A percentile compares a stretch with the other conserved stretches of the same genome.
phyloP scores from a whole-genome alignment of 805 yeast genomes.

The Ascoidea asiatica region DNA sequence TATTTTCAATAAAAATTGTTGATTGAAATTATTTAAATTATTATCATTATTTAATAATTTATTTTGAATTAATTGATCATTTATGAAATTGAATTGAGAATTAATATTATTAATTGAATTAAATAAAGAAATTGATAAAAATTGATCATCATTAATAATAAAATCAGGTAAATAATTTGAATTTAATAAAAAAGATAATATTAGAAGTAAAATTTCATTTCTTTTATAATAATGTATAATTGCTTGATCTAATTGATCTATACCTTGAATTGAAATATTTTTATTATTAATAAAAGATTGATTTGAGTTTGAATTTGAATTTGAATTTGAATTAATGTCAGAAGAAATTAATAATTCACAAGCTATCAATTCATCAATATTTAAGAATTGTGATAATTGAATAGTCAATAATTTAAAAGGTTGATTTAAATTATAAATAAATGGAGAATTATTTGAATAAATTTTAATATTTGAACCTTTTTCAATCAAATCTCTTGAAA shows the following conservation, averaged over 20 bases:
- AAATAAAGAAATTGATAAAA: no score
- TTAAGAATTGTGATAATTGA: constrained; percentile 45
- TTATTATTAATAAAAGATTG: constrained; percentile 9
- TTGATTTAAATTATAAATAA: constrained; percentile 50
- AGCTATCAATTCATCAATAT: constrained; percentile 63
- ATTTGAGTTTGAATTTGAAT: constrained; percentile 15
- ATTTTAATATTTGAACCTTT: constrained; percentile 1
- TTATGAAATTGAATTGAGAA: not conserved
- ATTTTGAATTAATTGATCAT: not conserved
- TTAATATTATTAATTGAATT: not conserved
- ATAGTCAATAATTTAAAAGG: constrained; percentile 50
- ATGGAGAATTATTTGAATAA: no score
- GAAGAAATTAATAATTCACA: constrained; percentile 43
- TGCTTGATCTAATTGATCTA: not conserved
- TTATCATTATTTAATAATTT: no score
- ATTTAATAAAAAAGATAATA: not conserved
- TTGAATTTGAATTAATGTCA: constrained; percentile 11
- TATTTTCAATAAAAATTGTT: no score
- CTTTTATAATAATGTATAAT: not conserved
- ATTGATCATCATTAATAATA: not conserved
- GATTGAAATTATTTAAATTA: no score
- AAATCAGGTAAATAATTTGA: not conserved
- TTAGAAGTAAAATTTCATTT: not conserved
- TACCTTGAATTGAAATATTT: not conserved
- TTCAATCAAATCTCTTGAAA: not conserved